Evolutionary conservation across 352 stramenopile genomes (phyloP), one percentile per base, ranked within the genome.

Genomic region (Pythium myriotylum): DNA sequence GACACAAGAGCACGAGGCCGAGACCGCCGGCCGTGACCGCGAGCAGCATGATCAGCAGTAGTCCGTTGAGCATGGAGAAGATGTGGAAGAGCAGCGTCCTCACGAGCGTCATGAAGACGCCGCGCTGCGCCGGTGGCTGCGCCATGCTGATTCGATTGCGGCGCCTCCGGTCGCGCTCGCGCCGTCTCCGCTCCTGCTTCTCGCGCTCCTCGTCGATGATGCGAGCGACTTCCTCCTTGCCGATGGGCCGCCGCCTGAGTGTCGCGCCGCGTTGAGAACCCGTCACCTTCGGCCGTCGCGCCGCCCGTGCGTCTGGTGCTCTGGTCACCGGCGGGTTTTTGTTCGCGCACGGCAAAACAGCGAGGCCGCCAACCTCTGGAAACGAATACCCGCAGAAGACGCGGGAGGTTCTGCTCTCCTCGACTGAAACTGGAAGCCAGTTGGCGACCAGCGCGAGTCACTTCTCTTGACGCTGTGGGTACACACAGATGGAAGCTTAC

Each of bases 11-110:
- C 12, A 86, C 14, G 16, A 90, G 67, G 26, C 70, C 65, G 2
- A 77, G 20, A 13, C 71, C 59, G 5, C 65, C 70, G 8, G 63
- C 48, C 16, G 77, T 84, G 29, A 88, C 48, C 2, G 6, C 60
- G 8, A 88, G 70, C 24, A 88, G 55, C 24, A 67, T 4, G 1
- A 72, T 32, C n/a, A 88, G 46, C 20, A 75, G 39, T 13, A 70
- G 19, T 16, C 79, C 75, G 49, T 79, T 84, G 54, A 70, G 27
- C 29, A 84, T 33, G 14, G 77, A 71, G n/a, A 69, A 59, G 17
- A 85, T 46, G 43, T 89, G 81, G 77, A 91, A 91, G 46, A 59
- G 54, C n/a, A 89, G 56, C 49, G 73, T 79, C 16, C 59, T 62
- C 26, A 74, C 13, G 19, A 87, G 59, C 54, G 72, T 75, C 59